phyloP scores from a whole-genome alignment of 2,329 filamentous ascomycete species.

The Neopestalotiopsis rosae region DNA sequence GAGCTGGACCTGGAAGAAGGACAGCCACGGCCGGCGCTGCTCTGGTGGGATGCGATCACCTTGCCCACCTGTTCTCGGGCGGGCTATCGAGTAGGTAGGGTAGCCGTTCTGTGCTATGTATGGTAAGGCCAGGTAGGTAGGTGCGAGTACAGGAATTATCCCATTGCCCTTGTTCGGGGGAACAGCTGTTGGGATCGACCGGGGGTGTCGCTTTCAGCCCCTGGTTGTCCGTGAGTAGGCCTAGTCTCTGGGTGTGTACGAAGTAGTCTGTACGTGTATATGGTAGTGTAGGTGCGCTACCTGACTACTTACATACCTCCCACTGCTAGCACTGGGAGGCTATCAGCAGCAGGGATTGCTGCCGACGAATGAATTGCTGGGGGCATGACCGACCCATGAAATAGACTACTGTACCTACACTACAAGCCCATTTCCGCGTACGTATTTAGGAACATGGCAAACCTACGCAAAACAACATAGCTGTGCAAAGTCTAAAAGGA shows the following conservation, averaged over 20 bases:
- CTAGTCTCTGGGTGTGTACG: background rate
- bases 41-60: no score
- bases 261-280: background rate
- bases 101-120: no score
- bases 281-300: background rate
- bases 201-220: conserved; percentile 7
- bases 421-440: background rate
- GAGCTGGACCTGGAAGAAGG: no score
- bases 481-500: background rate
- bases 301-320: background rate
- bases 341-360: background rate
- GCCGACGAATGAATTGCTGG: conserved; percentile 7
- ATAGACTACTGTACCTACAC: conserved; percentile 15
- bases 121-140: no score
- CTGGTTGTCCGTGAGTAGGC: background rate
- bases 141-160: background rate
- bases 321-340: background rate
- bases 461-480: background rate
- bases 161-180: background rate
- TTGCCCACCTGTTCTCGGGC: no score
- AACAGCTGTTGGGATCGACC: background rate
- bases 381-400: conserved; percentile 17
- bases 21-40: no score
- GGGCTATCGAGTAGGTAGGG: no score
- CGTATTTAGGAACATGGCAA: background rate